These are phyloP conservation scores for Westerdykella aurantiaca DNA, from an alignment of 2,329 filamentous ascomycete genomes.

Conservation along the genomic window DNA sequence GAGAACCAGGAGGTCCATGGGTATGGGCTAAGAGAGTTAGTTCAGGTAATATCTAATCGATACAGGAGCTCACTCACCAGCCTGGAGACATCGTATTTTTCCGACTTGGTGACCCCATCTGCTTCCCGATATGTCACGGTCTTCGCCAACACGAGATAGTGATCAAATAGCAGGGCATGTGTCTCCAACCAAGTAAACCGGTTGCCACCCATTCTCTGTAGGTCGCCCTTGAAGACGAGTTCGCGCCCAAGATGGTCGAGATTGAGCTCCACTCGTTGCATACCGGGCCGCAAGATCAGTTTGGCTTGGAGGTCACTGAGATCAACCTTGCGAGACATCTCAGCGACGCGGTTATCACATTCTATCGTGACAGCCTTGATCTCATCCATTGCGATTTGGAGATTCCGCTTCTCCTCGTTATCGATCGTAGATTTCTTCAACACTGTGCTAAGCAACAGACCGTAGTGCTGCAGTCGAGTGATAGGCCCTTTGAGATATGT, in stretches of 20 bases:
- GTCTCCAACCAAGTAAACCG: slow-evolving; percentile 92
- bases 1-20: slow-evolving; percentile 89
- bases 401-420: slow-evolving; percentile 81
- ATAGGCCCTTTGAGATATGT: slow-evolving; percentile 92
- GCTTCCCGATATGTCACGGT: slow-evolving; percentile 62
- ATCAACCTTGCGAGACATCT: slow-evolving; percentile 85
- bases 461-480: slow-evolving; percentile 85
- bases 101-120: slow-evolving; percentile 66
- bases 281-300: slow-evolving; percentile 77
- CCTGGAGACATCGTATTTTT: slow-evolving; percentile 87
- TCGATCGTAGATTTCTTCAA: slow-evolving; percentile 77
- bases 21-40: slow-evolving; percentile 59
- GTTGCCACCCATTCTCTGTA: slow-evolving; percentile 82
- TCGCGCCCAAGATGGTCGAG: slow-evolving; percentile 90
- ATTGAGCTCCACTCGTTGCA: slow-evolving; percentile 78
- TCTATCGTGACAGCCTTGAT: slow-evolving; percentile 85
- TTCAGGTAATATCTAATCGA: not conserved
- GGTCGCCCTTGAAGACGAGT: slow-evolving; percentile 79
- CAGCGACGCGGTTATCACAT: slow-evolving; percentile 86
- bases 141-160: slow-evolving; percentile 92
- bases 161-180: slow-evolving; percentile 89
- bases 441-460: slow-evolving; percentile 74
- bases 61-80: slow-evolving; percentile 51
- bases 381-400: slow-evolving; percentile 80
- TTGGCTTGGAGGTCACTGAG: slow-evolving; percentile 79